A percentile compares a stretch with the other conserved stretches of the same genome.
Evolutionary conservation across 306 rosid genomes (phyloP).

Genomic region (Fragaria vesca): DNA sequence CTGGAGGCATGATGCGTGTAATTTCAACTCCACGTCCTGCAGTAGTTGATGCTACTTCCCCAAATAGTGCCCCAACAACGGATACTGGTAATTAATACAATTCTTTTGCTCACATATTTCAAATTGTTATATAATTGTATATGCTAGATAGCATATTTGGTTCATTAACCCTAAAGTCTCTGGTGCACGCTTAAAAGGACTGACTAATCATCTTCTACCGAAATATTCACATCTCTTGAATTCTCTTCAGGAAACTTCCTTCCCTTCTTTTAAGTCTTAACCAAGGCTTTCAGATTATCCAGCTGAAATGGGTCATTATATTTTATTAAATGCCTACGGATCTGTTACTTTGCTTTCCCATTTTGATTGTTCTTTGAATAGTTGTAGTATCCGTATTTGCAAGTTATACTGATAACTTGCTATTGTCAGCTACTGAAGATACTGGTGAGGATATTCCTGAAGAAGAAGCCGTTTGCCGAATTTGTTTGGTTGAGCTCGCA

Average conservation of each 20-base stretch:
- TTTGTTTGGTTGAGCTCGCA: conserved; percentile 72
- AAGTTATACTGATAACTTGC: conserved; percentile 15
- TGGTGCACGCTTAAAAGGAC: background rate
- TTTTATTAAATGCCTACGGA: background rate
- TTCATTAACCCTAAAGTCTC: background rate
- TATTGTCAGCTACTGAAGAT: conserved; percentile 56
- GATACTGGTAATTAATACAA: conserved; percentile 50
- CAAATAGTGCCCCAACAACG: conserved; percentile 31
- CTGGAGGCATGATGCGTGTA: conserved; percentile 69
- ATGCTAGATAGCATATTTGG: background rate
- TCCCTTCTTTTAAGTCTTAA: background rate
- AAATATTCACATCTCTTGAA: background rate
- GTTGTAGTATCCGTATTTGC: conserved; percentile 6
- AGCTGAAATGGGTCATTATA: background rate
- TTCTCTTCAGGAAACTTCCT: background rate
- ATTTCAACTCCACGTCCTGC: conserved; percentile 53
- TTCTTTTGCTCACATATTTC: background rate
- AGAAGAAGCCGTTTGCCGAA: conserved; percentile 94
- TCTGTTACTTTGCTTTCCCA: background rate
- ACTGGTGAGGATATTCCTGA: conserved; percentile 87
- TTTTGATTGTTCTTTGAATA: background rate
- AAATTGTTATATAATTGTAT: background rate
- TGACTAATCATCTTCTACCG: background rate
- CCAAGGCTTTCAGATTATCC: background rate
- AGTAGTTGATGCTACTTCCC: conserved; percentile 38